A percentile compares a stretch with the other conserved stretches of the same genome.
phyloP scores from a whole-genome alignment of 176 grass and related monocot species.

The Neostapfia colusana region DNA sequence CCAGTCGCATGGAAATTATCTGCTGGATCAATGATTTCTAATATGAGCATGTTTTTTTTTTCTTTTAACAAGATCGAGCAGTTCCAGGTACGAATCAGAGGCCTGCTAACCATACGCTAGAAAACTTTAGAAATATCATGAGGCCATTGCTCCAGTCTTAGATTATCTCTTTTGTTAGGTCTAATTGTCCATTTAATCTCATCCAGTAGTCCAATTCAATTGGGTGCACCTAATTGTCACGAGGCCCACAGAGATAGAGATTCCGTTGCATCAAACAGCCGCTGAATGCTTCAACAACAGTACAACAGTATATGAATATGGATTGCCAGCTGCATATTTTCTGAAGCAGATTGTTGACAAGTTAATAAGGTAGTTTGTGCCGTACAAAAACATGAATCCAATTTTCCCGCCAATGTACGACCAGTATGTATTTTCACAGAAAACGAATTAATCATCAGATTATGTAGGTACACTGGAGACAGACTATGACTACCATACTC shows the following conservation, averaged over 20 bases:
- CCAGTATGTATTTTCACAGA: slow-evolving; percentile 19
- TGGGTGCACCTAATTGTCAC: slow-evolving; percentile 45
- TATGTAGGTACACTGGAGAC: slow-evolving; percentile 24
- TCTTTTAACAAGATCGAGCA: neutral
- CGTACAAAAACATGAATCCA: slow-evolving; percentile 2
- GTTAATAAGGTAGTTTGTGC: neutral
- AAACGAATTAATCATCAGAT: slow-evolving; percentile 8
- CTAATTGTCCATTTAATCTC: slow-evolving; percentile 39
- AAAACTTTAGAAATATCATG: slow-evolving; percentile 16
- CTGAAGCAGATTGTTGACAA: slow-evolving; percentile 6
- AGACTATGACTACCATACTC: neutral
- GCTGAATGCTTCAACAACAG: slow-evolving; percentile 31
- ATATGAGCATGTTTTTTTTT: neutral
- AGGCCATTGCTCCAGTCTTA: slow-evolving; percentile 11
- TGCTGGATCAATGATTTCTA: neutral
- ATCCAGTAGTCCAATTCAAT: slow-evolving; percentile 29
- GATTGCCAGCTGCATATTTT: neutral
- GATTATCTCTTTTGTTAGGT: slow-evolving; percentile 44
- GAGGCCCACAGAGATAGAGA: slow-evolving; percentile 45
- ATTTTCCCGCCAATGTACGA: neutral
- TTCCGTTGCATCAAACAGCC: slow-evolving; percentile 16
- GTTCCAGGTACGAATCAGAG: slow-evolving; percentile 5
- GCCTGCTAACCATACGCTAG: neutral
- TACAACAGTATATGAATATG: neutral
- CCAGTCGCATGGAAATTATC: slow-evolving; percentile 15